Evolutionary conservation across 805 yeast genomes (phyloP).

Genomic region (Kluyveromyces starmeri): DNA sequence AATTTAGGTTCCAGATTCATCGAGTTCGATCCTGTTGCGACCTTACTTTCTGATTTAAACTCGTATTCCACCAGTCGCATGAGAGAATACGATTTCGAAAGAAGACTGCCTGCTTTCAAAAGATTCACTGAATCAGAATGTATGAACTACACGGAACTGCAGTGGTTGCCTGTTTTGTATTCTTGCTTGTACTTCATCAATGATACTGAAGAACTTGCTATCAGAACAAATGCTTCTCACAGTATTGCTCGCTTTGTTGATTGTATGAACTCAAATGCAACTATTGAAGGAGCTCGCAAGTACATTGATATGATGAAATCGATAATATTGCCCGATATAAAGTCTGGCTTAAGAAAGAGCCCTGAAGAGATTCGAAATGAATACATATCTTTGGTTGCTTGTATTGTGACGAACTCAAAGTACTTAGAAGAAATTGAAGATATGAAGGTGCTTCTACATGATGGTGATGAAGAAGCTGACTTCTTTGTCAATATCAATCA

Average conservation of each 20-base stretch:
- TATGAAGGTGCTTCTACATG: constrained; percentile 52
- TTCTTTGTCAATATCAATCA: constrained; percentile 72
- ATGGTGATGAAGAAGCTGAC: constrained; percentile 75
- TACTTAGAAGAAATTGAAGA: constrained; percentile 48
- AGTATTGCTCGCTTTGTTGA: constrained; percentile 60
- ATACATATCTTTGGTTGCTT: constrained; percentile 56
- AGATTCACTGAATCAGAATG: constrained; percentile 50
- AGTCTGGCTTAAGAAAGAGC: constrained; percentile 52
- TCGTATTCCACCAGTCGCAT: constrained; percentile 54
- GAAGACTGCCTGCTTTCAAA: constrained; percentile 60
- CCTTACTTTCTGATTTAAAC: constrained; percentile 56
- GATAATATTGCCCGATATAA: constrained; percentile 54
- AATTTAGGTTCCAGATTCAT: constrained; percentile 47
- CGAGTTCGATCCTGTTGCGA: constrained; percentile 38
- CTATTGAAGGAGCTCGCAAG: constrained; percentile 21
- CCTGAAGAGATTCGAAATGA: constrained; percentile 64
- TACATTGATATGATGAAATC: constrained; percentile 37
- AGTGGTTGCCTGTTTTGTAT: constrained; percentile 76
- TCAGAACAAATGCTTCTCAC: constrained; percentile 69
- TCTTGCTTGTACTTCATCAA: constrained; percentile 61
- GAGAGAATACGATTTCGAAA: constrained; percentile 72
- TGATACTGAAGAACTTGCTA: constrained; percentile 70
- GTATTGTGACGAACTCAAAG: constrained; percentile 43
- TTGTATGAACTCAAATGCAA: constrained; percentile 30
- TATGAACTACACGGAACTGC: constrained; percentile 35